A percentile compares a stretch with the other conserved stretches of the same genome.
Evolutionary conservation across 805 yeast species (phyloP).

Genomic region (Metahyphopichia silvanorum): DNA sequence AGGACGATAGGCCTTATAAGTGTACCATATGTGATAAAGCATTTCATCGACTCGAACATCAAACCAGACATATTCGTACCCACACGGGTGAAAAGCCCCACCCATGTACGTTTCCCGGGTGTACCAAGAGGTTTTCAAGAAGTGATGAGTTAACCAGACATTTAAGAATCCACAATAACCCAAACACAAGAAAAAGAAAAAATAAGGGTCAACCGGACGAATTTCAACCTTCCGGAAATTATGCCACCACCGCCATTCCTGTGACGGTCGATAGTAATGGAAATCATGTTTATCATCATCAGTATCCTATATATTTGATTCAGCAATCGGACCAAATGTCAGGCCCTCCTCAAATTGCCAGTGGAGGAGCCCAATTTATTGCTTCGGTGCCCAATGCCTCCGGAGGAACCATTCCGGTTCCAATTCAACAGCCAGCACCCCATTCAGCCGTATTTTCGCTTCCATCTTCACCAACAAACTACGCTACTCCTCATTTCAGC

Average conservation of each 20-base stretch:
- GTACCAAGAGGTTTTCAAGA: constrained; percentile 75
- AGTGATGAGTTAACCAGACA: constrained; percentile 87
- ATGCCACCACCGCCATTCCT: constrained; percentile 16
- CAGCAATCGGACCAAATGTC: constrained; percentile 13
- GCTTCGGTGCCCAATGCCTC: too few species aligned
- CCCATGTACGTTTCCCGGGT: constrained; percentile 79
- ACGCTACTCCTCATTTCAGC: constrained; percentile 2
- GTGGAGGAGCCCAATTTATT: too few species aligned
- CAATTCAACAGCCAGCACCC: constrained; percentile 9
- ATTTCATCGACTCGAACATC: constrained; percentile 85
- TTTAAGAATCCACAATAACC: constrained; percentile 71
- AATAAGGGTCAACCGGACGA: constrained; percentile 20
- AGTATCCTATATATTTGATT: constrained; percentile 37
- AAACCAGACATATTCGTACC: constrained; percentile 85
- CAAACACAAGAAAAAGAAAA: constrained; percentile 41
- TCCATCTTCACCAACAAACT: constrained; percentile 27
- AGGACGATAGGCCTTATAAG: constrained; percentile 64
- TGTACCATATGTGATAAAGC: constrained; percentile 85
- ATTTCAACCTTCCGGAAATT: background rate
- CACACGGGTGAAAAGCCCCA: constrained; percentile 95
- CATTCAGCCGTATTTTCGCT: constrained; percentile 24
- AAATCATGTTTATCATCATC: constrained; percentile 26
- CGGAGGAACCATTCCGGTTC: too few species aligned
- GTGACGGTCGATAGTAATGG: constrained; percentile 30
- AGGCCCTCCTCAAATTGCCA: too few species aligned